Conservation (phyloP, 352 stramenopile genomes). For the Phytophthora pini region DNA sequence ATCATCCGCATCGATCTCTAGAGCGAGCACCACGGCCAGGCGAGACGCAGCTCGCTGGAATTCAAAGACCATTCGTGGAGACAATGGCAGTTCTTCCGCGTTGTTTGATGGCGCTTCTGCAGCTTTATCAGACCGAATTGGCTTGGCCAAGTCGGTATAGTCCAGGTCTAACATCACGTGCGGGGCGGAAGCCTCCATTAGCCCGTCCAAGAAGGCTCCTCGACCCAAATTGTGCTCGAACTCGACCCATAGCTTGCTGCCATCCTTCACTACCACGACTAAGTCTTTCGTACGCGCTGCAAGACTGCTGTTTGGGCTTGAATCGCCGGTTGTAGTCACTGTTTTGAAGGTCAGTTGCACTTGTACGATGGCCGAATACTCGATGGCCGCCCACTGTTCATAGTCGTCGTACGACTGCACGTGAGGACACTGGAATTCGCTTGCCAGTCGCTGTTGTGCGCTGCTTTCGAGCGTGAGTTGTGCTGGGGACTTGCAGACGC, state of each 20-base stretch:
- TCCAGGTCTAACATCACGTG: conserved; percentile 43
- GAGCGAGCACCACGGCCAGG: conserved; percentile 33
- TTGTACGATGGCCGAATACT: conserved; percentile 34
- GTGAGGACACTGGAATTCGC: conserved; percentile 53
- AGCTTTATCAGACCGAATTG: conserved; percentile 6
- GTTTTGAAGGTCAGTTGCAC: conserved; percentile 54
- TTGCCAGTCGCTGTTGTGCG: conserved; percentile 27
- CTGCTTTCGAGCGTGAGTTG: conserved; percentile 31
- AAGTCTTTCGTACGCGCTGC: conserved; percentile 49
- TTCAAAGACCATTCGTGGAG: conserved; percentile 38
- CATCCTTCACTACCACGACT: conserved; percentile 34
- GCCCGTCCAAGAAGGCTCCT: conserved; percentile 51
- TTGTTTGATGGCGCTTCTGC: conserved; percentile 1
- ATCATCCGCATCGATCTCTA: conserved; percentile 36
- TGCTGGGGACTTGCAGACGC: conserved; percentile 33
- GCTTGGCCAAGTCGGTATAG: conserved; percentile 45
- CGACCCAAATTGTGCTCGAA: conserved; percentile 63
- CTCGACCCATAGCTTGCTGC: conserved; percentile 44
- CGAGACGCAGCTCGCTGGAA: conserved; percentile 39
- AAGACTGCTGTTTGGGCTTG: conserved; percentile 21
- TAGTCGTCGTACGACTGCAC: conserved; percentile 43
- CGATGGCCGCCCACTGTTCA: conserved; percentile 35
- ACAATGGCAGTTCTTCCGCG: background rate
- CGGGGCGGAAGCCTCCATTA: conserved; percentile 30
- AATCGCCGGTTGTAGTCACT: background rate